Conservation (phyloP, 2,329 filamentous ascomycete species). For the Trichocomaceae sp. region DNA sequence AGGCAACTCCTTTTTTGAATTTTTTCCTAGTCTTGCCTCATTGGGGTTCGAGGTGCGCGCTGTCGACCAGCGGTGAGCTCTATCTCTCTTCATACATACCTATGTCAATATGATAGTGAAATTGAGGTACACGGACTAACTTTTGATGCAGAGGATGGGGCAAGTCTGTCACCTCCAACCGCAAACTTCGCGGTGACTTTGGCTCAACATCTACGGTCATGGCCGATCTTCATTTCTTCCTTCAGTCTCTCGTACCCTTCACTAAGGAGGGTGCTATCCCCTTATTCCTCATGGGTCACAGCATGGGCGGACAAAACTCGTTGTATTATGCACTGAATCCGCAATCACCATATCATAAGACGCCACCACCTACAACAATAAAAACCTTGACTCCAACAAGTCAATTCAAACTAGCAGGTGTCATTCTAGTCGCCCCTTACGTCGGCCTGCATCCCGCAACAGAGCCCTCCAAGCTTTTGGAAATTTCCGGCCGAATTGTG, state of each 20-base stretch:
- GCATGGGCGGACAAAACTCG: constrained; percentile 79
- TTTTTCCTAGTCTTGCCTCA: constrained; percentile 64
- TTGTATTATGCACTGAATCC: constrained; percentile 52
- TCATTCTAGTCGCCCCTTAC: constrained; percentile 71
- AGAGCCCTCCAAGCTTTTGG: constrained; percentile 38
- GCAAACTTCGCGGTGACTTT: constrained; percentile 60
- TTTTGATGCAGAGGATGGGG: constrained; percentile 63
- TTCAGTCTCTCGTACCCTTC: constrained; percentile 52
- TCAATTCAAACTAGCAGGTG: constrained; percentile 26
- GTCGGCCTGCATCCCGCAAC: constrained; percentile 66
- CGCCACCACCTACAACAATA: no score
- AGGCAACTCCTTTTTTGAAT: constrained; percentile 65
- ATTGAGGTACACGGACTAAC: neutral
- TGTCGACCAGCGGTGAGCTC: constrained; percentile 64
- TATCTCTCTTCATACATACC: no score
- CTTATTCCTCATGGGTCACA: constrained; percentile 81
- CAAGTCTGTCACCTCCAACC: constrained; percentile 54
- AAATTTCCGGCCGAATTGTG: constrained; percentile 5
- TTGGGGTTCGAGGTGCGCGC: constrained; percentile 68
- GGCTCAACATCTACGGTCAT: constrained; percentile 68
- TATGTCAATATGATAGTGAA: no score
- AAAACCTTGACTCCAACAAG: constrained; percentile 16
- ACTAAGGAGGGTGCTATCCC: constrained; percentile 31
- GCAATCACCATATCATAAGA: constrained; percentile 19
- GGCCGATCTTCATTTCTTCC: constrained; percentile 70